Conservation (phyloP, 2,329 filamentous ascomycete genomes). For the Fusarium lyarnte region DNA sequence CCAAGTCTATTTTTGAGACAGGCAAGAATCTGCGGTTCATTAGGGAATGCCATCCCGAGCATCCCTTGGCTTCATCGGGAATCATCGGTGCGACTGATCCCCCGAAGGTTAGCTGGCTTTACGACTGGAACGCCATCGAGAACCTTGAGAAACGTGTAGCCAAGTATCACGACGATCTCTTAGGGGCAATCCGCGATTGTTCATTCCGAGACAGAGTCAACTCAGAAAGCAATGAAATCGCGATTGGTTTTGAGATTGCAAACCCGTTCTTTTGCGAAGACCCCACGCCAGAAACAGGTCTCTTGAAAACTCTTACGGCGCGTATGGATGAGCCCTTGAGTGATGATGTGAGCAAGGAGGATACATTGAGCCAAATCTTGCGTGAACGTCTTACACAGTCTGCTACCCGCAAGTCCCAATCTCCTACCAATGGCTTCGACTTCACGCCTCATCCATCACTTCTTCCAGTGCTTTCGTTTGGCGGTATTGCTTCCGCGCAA, state of each 20-base stretch:
- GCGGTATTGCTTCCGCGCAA: conserved; percentile 77
- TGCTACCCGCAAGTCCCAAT: conserved; percentile 41
- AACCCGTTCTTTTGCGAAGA: conserved; percentile 60
- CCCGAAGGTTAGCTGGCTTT: conserved; percentile 73
- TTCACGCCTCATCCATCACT: conserved; percentile 67
- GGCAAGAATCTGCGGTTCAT: conserved; percentile 80
- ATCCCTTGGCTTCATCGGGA: conserved; percentile 69
- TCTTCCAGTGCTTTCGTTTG: conserved; percentile 76
- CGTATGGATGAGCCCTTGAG: conserved; percentile 44
- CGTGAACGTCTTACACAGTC: conserved; percentile 50
- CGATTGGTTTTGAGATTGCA: conserved; percentile 6
- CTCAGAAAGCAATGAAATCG: neutral
- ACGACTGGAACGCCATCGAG: conserved; percentile 76
- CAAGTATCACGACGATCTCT: conserved; percentile 47
- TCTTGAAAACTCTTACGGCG: conserved; percentile 30
- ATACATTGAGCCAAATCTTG: conserved; percentile 54
- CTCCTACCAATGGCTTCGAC: conserved; percentile 38
- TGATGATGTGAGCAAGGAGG: conserved; percentile 36
- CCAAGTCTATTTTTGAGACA: conserved; percentile 78
- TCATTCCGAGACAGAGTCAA: neutral
- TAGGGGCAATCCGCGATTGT: conserved; percentile 33
- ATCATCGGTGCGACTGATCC: conserved; percentile 58
- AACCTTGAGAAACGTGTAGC: conserved; percentile 68
- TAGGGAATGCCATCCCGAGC: conserved; percentile 73
- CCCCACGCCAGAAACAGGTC: conserved; percentile 36